Percentiles rank a stretch among this genome's conserved stretches.
These are phyloP conservation scores for Cordyceps javanica DNA, from an alignment of 2,329 filamentous ascomycete species.

Conservation along the genomic window DNA sequence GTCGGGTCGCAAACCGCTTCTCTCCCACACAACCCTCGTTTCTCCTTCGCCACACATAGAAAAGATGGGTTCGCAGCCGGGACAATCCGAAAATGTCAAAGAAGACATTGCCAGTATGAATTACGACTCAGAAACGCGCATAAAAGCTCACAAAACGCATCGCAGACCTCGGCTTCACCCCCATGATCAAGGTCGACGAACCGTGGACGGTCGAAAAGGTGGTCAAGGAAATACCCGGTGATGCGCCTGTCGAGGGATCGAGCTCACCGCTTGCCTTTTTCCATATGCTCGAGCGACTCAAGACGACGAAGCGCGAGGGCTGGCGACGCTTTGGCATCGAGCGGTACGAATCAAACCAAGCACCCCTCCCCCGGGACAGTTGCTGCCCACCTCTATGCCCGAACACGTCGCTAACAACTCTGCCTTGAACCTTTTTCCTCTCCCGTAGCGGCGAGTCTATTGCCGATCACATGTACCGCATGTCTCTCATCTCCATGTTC, in stretches of 20 bases:
- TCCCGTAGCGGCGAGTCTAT: constrained; percentile 77
- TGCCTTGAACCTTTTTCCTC: not conserved
- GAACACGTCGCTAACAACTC: not conserved
- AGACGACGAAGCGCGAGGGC: constrained; percentile 93
- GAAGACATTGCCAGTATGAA: constrained; percentile 22
- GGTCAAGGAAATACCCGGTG: constrained; percentile 54
- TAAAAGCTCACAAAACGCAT: not conserved
- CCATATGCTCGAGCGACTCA: constrained; percentile 86
- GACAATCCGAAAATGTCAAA: constrained; percentile 17
- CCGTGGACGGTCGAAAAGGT: constrained; percentile 56
- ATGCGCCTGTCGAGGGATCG: constrained; percentile 50
- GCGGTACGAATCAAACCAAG: constrained; percentile 32
- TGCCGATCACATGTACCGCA: constrained; percentile 98
- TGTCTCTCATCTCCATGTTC: constrained; percentile 93
- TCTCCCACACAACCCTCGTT: not conserved
- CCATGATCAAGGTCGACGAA: constrained; percentile 34
- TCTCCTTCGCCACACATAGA: not conserved
- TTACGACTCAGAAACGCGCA: not conserved
- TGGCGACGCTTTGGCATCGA: constrained; percentile 84
- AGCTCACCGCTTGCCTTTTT: constrained; percentile 83
- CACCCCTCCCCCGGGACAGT: not conserved
- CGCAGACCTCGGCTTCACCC: constrained; percentile 29
- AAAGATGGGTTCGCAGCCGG: constrained; percentile 25
- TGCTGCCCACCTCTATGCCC: not conserved
- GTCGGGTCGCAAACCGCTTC: not conserved